Percentiles rank a stretch among this genome's conserved stretches.
Conservation (phyloP, 768 basidiomycete species). For the Tylopilus sp. region DNA sequence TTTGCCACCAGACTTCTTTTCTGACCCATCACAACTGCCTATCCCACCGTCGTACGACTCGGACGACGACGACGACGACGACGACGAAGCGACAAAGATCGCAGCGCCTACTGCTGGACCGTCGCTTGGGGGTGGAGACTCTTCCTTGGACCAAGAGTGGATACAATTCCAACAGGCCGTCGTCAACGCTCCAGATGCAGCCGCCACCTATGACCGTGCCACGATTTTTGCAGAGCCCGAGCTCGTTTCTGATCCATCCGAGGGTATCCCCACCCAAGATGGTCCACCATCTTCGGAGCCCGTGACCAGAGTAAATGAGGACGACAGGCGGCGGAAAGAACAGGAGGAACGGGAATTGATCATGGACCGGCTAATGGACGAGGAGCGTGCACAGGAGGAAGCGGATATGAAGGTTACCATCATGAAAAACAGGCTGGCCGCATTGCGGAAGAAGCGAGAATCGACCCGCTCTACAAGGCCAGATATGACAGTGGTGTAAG, state of each 20-base stretch:
- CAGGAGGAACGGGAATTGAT: constrained; percentile 78
- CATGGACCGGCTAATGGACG: constrained; percentile 80
- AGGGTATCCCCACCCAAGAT: constrained; percentile 46
- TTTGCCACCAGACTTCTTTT: constrained; percentile 76
- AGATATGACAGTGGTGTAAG: constrained; percentile 18
- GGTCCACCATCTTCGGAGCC: constrained; percentile 17
- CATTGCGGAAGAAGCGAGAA: constrained; percentile 47
- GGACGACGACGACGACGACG: constrained; percentile 47
- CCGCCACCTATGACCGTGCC: constrained; percentile 61
- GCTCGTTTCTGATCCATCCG: constrained; percentile 41
- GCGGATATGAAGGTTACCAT: constrained; percentile 70
- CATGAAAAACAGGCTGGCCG: constrained; percentile 65
- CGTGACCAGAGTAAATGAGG: constrained; percentile 25
- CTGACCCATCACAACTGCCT: constrained; percentile 61
- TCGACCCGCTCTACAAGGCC: constrained; percentile 25
- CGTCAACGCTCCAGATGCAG: constrained; percentile 40
- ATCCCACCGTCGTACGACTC: constrained; percentile 34
- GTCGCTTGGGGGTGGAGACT: constrained; percentile 4
- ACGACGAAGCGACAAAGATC: constrained; percentile 35
- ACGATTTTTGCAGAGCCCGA: constrained; percentile 71
- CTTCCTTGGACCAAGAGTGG: constrained; percentile 67
- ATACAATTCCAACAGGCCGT: constrained; percentile 67
- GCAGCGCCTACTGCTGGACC: background rate
- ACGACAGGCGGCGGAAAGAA: constrained; percentile 48
- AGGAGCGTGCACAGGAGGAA: constrained; percentile 85